Evolutionary conservation across 2,329 filamentous ascomycete species (phyloP), one percentile per base, ranked within the genome.

Genomic region (Sporothrix globosa): DNA sequence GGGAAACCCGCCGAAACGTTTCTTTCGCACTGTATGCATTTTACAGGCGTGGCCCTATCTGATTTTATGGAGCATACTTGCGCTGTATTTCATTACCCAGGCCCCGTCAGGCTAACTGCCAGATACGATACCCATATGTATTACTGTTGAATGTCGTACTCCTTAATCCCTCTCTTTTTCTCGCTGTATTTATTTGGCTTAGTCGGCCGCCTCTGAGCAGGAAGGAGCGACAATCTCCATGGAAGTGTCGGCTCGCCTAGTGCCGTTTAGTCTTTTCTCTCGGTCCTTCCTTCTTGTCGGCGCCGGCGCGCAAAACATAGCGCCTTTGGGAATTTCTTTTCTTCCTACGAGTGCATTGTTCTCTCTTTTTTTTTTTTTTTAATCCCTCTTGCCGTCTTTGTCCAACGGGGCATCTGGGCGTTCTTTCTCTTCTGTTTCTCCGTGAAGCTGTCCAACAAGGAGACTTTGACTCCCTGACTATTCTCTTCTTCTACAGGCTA

Each of bases 211-310:
- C 21, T 65, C 60, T 48, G 41, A 30, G 48, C 17, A 46, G 66
- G 50, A 13, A 56, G 50, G 53, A 68, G 34, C 39, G 66, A 48
- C 53, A 46, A 68, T 68, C 41, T 68, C 67, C 27, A 52, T 61
- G 67, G 67, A 61, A 61, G 52, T 50, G 54, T 61, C 67, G 67
- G 67, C 67, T 69, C 54, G 67, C n/a, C 54, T 69, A 69, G 67
- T 69, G 67, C 24, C 44, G 27, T 61, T 44, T 52, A 27, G 50
- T 56, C 19, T 56, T 46, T 30, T 61, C 46, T 52, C 13, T 48
- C 46, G 14, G 46, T 48, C 41, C n/a, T 44, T 53, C 48, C 63
- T 67, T 67, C 60, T 65, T 14, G 19, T 50, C 63, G 63, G 63
- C 46, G 63, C 63, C 63, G 63, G 46, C 63, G 48, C 63, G 63